Conservation (phyloP, 495 filamentous ascomycete genomes). For the Saxophila tyrrhenica region DNA sequence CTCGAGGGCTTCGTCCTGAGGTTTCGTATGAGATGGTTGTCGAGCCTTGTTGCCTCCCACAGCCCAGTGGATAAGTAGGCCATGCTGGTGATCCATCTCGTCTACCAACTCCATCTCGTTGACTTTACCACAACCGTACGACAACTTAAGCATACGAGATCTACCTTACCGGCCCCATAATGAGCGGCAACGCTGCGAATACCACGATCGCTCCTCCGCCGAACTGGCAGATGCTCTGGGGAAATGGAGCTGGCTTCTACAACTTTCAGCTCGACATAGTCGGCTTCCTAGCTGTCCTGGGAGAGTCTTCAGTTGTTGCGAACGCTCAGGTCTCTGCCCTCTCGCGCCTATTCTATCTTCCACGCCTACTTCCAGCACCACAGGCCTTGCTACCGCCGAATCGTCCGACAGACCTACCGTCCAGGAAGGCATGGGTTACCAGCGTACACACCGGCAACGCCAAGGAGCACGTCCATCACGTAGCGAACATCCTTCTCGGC, state of each 20-base stretch:
- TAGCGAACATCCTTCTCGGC: slow-evolving; percentile 29
- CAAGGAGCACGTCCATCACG: slow-evolving; percentile 26
- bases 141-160: no score
- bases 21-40: background rate
- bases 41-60: background rate
- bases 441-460: slow-evolving; percentile 28
- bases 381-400: slow-evolving; percentile 29
- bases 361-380: slow-evolving; percentile 31
- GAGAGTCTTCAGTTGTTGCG: slow-evolving; percentile 31
- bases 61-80: background rate
- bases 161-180: background rate
- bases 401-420: slow-evolving; percentile 23
- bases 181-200: slow-evolving; percentile 13
- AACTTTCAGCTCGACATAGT: slow-evolving; percentile 32
- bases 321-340: slow-evolving; percentile 32
- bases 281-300: slow-evolving; percentile 33
- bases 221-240: slow-evolving; percentile 17
- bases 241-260: slow-evolving; percentile 2
- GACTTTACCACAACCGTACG: no score
- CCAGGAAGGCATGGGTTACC: slow-evolving; percentile 22
- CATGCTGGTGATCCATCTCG: no score
- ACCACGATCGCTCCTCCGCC: slow-evolving; percentile 7
- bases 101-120: no score
- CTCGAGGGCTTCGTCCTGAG: background rate
- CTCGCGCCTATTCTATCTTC: slow-evolving; percentile 29